Evolutionary conservation across 495 filamentous ascomycete species (phyloP), one percentile per base, ranked within the genome.

Genomic region (Hyphodiscus hymeniophilus): DNA sequence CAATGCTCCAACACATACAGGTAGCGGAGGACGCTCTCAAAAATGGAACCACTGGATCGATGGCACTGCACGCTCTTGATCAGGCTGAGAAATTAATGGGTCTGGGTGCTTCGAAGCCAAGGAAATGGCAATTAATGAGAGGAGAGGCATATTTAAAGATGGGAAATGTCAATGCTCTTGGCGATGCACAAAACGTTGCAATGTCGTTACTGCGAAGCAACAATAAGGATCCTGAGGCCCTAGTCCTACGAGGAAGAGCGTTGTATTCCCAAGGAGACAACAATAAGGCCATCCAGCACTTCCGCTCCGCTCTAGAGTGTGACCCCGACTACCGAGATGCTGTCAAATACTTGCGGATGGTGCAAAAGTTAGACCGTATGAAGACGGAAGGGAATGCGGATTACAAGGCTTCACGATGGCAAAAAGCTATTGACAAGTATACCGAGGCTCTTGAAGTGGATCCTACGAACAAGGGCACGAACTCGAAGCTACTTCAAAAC

Each of bases 91-190:
- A 79, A 60, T 70, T 81, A 12, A 70, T 98, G 17, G 92, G 89
- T 3, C 40, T 63, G 24, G 79, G 79, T 17, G 88, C 88, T 16
- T 71, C 76, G 48, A 79, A 81, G 63, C 92, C 92, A 13, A 77
- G 90, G 62, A 91, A 94, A 62, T 98, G 92, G 92, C 83, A 81
- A 58, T 67, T 98, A 48, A 78, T 98, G 80, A 75, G 85, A 13
- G 94, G 88, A 17, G 90, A 95, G 66, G 94, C 94, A n/a, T 84
- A 92, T 54, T 68, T 98, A 41, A 92, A 86, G 73, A 89, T 97
- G 85, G 85, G 85, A 44, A 89, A 85, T 56, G 75, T 76, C 46
- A 96, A 95, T 66, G 81, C 88, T 3, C 70, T 94, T 3, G 89
- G 88, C 30, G 91, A 95, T 58, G 91, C 87, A 12, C 87, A 95